Evolutionary conservation across 73 alveolate species (phyloP).

Genomic region (Tetrahymena borealis): DNA sequence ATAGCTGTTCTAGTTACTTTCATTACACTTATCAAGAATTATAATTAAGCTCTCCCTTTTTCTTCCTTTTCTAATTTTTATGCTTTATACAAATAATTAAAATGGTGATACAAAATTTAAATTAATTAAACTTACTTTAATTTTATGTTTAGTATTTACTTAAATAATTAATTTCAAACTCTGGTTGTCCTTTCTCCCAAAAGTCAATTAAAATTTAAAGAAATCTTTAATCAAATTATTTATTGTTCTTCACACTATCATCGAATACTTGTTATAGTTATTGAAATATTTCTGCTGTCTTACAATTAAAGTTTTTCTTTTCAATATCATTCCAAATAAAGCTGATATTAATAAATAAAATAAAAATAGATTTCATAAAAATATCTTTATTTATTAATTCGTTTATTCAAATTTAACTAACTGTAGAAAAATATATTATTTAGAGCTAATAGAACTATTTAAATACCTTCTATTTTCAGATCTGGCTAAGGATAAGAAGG

Average conservation of each 20-base stretch:
- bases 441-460: too few species aligned
- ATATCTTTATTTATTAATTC: not conserved
- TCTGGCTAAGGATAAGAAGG: not conserved
- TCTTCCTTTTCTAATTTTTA: not conserved
- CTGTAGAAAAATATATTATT: too few species aligned
- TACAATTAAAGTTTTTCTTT: not conserved
- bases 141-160: not conserved
- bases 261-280: not conserved
- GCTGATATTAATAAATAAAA: not conserved
- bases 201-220: not conserved
- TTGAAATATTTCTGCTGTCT: not conserved
- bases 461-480: not conserved
- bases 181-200: not conserved
- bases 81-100: not conserved
- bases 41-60: not conserved
- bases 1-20: not conserved
- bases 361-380: not conserved
- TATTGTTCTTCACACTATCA: not conserved
- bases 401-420: too few species aligned
- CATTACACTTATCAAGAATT: not conserved
- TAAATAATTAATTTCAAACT: not conserved
- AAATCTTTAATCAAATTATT: not conserved
- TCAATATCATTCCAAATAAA: not conserved
- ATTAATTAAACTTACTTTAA: not conserved
- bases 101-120: not conserved